Evolutionary conservation across 2,329 filamentous ascomycete genomes (phyloP).

Genomic region (Didymella keratinophila): DNA sequence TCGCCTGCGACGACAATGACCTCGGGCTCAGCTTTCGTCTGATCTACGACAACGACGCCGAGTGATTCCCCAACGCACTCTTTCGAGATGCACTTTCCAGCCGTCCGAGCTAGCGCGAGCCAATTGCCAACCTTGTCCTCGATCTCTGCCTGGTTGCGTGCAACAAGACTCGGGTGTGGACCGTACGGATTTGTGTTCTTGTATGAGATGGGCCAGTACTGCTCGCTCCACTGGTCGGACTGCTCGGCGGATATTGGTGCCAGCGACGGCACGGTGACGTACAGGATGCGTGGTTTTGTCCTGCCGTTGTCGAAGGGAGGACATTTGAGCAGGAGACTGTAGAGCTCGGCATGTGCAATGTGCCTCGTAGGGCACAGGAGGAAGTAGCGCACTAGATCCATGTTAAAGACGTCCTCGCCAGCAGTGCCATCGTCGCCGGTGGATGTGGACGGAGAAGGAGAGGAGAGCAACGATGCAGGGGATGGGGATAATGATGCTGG

Average conservation of each 20-base stretch:
- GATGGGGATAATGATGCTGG: conserved; percentile 41
- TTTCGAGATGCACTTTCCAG: conserved; percentile 66
- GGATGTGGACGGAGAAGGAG: conserved; percentile 17
- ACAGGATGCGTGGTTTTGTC: conserved; percentile 63
- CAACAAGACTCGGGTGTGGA: conserved; percentile 78
- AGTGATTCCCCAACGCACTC: conserved; percentile 71
- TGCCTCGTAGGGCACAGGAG: conserved; percentile 60
- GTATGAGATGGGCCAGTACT: conserved; percentile 87
- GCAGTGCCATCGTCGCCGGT: conserved; percentile 21
- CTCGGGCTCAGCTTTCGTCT: conserved; percentile 53
- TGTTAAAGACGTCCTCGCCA: conserved; percentile 34
- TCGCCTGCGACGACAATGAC: conserved; percentile 79
- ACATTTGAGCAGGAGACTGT: conserved; percentile 44
- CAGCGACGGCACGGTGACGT: conserved; percentile 73
- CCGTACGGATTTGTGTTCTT: conserved; percentile 88
- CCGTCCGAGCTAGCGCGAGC: conserved; percentile 72
- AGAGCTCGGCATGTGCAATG: conserved; percentile 62
- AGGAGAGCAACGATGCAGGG: conserved; percentile 24
- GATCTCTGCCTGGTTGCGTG: conserved; percentile 74
- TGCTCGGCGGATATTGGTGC: conserved; percentile 79
- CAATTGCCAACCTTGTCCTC: conserved; percentile 68
- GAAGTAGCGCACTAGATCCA: conserved; percentile 56
- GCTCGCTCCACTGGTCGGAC: conserved; percentile 74
- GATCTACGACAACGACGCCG: conserved; percentile 78
- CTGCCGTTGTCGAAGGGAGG: conserved; percentile 50